phyloP scores from a whole-genome alignment of 176 grass and related monocot genomes.

The Zea luxurians region DNA sequence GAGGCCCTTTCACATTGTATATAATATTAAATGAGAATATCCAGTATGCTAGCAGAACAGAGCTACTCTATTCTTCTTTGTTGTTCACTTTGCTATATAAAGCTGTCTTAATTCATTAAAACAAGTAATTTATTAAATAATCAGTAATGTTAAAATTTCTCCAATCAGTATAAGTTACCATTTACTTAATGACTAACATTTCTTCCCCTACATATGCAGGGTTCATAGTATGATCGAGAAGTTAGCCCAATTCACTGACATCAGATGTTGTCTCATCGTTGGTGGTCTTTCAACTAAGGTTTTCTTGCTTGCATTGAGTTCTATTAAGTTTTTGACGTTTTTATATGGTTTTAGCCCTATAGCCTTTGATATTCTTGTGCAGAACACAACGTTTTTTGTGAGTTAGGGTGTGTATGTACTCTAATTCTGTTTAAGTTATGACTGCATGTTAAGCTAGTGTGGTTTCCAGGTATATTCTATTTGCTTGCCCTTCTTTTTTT shows the following conservation, averaged over 20 bases:
- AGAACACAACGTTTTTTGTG: background rate
- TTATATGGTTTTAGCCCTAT: background rate
- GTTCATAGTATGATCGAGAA: conserved; percentile 96
- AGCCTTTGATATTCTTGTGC: background rate
- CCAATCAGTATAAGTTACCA: background rate
- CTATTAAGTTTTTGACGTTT: conserved; percentile 14
- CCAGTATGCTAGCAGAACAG: background rate
- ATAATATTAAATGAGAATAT: background rate
- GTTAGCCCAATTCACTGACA: conserved; percentile 91
- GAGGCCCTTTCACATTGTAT: background rate
- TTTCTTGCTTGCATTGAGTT: conserved; percentile 25
- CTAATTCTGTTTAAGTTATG: conserved; percentile 17
- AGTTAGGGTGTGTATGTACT: background rate
- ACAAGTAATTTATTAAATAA: background rate
- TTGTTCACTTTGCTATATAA: conserved; percentile 1
- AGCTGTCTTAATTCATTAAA: conserved; percentile 1
- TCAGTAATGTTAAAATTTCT: conserved; percentile 10
- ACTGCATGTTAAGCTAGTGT: background rate
- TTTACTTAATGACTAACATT: conserved; percentile 24
- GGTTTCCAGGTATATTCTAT: conserved; percentile 10
- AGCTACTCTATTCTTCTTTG: background rate
- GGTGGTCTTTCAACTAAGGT: conserved; percentile 94
- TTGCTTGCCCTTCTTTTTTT: conserved; percentile 7
- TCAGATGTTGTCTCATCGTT: conserved; percentile 93
- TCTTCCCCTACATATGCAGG: conserved; percentile 46